Evolutionary conservation across 805 yeast species (phyloP).

Genomic region (Hanseniaspora vineae): DNA sequence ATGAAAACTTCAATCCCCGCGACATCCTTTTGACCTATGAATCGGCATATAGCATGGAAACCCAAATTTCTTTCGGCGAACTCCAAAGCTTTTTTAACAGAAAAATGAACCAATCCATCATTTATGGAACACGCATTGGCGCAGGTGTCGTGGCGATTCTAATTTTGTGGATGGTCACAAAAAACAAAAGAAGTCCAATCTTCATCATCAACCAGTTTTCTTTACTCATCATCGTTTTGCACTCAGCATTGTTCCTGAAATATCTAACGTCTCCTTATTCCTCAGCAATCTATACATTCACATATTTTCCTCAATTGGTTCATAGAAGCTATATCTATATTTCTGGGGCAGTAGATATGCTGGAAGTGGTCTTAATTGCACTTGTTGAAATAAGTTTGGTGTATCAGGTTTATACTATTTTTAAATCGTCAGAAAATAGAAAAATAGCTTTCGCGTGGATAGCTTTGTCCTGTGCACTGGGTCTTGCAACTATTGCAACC

Average conservation of each 20-base stretch:
- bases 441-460: conserved; percentile 30
- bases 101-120: conserved; percentile 27
- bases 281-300: conserved; percentile 33
- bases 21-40: conserved; percentile 27
- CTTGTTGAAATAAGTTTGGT: conserved; percentile 54
- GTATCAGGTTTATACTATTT: conserved; percentile 61
- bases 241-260: conserved; percentile 45
- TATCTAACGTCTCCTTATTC: conserved; percentile 42
- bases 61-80: conserved; percentile 27
- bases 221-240: conserved; percentile 41
- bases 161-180: conserved; percentile 35
- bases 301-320: conserved; percentile 32
- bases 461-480: conserved; percentile 29
- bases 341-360: conserved; percentile 48
- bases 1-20: conserved; percentile 16
- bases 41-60: conserved; percentile 27
- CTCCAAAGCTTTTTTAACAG: conserved; percentile 27
- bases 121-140: conserved; percentile 50
- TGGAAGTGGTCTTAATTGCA: conserved; percentile 46
- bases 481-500: conserved; percentile 42
- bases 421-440: conserved; percentile 42
- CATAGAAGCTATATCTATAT: conserved; percentile 29
- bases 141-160: conserved; percentile 35
- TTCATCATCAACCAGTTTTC: conserved; percentile 61
- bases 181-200: conserved; percentile 49